Conservation (phyloP, 2,329 filamentous ascomycete species). For the Penicillium sp. region DNA sequence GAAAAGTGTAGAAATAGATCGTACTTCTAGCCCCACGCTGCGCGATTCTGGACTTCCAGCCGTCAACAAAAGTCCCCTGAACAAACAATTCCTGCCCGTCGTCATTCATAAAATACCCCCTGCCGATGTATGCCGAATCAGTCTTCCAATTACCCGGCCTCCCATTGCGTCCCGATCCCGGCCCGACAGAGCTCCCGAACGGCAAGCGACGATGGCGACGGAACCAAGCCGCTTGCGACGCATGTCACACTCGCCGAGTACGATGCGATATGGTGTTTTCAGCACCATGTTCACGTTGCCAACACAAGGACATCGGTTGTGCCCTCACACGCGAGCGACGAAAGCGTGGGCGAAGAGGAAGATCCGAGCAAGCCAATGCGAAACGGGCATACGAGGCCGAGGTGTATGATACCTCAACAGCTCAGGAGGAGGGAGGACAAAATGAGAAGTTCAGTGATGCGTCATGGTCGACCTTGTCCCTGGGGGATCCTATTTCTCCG, state of each 20-base stretch:
- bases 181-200: neutral
- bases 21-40: neutral
- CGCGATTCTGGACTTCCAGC: neutral
- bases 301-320: neutral
- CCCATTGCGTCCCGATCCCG: neutral
- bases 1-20: neutral
- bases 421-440: neutral
- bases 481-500: neutral
- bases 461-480: neutral
- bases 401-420: neutral
- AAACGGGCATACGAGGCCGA: neutral
- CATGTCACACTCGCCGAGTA: neutral
- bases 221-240: neutral
- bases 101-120: neutral
- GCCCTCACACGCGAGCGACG: neutral
- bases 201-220: neutral
- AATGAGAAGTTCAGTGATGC: neutral
- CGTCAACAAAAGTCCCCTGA: neutral
- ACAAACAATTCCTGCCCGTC: neutral
- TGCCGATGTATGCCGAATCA: neutral
- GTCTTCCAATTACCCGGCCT: neutral
- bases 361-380: neutral
- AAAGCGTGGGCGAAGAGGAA: constrained; percentile 1
- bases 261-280: neutral
- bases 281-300: neutral